Conservation (phyloP, 257 asterid species). For the Mentha longifolia region DNA sequence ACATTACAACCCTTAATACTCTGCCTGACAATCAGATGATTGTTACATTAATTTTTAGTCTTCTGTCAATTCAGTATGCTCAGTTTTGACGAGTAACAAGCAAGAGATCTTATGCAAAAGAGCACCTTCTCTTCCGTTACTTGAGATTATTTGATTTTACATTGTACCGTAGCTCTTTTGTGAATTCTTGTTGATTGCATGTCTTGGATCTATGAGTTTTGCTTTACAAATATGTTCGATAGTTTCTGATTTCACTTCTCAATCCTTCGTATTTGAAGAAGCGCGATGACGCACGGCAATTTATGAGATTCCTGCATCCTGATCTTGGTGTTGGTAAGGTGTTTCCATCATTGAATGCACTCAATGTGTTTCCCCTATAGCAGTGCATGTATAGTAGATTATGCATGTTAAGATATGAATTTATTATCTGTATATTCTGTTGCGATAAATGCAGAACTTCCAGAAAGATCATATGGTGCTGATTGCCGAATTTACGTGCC, state of each 20-base stretch:
- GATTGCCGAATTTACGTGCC: conserved; percentile 93
- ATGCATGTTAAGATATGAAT: conserved; percentile 2
- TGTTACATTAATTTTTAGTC: background rate
- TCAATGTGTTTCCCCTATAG: conserved; percentile 5
- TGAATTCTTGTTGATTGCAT: background rate
- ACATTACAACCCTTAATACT: background rate
- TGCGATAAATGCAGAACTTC: conserved; percentile 68
- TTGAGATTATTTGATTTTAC: conserved; percentile 7
- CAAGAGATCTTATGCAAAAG: conserved; percentile 17
- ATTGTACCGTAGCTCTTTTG: too few relatives aligned
- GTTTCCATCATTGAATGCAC: conserved; percentile 24
- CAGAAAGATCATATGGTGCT: conserved; percentile 92
- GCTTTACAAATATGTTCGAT: conserved; percentile 26
- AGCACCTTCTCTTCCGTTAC: background rate
- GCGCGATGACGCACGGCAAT: conserved; percentile 88
- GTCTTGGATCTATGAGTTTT: conserved; percentile 18
- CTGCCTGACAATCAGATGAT: conserved; percentile 19
- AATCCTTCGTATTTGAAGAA: conserved; percentile 53
- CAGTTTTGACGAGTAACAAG: conserved; percentile 2
- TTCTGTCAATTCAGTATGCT: conserved; percentile 1
- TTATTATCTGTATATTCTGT: conserved; percentile 8
- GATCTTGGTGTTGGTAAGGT: conserved; percentile 94
- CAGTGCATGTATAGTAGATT: background rate
- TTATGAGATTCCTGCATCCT: conserved; percentile 87
- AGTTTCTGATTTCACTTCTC: conserved; percentile 36